phyloP scores from a whole-genome alignment of 768 basidiomycete genomes.

The Termitomyces sp. region DNA sequence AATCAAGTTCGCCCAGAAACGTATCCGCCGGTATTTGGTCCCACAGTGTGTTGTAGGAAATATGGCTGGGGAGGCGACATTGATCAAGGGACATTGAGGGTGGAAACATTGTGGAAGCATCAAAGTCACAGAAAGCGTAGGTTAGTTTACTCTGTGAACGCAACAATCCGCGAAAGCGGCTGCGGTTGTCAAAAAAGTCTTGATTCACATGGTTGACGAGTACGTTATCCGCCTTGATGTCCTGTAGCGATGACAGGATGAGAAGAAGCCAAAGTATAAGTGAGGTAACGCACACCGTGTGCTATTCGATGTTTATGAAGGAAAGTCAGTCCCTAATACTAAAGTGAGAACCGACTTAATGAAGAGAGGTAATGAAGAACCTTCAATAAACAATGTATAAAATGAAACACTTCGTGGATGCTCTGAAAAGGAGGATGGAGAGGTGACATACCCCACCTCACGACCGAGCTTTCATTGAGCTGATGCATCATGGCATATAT shows the following conservation, averaged over 20 bases:
- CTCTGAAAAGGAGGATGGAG: background rate
- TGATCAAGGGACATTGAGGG: background rate
- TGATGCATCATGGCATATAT: too few species aligned
- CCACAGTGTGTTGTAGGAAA: background rate
- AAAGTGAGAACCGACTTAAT: background rate
- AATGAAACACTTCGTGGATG: slow-evolving; percentile 1
- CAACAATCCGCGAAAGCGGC: background rate
- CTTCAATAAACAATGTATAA: slow-evolving; percentile 11
- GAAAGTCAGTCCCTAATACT: slow-evolving; percentile 12
- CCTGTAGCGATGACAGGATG: background rate
- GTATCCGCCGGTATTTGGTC: slow-evolving; percentile 9
- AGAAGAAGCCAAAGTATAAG: background rate
- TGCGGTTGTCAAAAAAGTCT: background rate
- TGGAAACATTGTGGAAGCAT: background rate
- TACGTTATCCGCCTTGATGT: background rate
- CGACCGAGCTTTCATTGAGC: background rate
- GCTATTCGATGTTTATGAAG: slow-evolving; percentile 15
- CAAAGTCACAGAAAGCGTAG: slow-evolving; percentile 4
- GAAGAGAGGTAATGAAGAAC: background rate
- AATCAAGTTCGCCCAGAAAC: slow-evolving; percentile 18
- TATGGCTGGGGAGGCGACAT: slow-evolving; percentile 8
- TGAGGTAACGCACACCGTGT: slow-evolving; percentile 16
- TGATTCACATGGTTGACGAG: background rate
- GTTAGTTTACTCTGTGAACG: slow-evolving; percentile 8
- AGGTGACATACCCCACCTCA: background rate